Base-by-base conservation (phyloP, 2,329 filamentous ascomycete species). In the Colletotrichum tamarilloi region DNA sequence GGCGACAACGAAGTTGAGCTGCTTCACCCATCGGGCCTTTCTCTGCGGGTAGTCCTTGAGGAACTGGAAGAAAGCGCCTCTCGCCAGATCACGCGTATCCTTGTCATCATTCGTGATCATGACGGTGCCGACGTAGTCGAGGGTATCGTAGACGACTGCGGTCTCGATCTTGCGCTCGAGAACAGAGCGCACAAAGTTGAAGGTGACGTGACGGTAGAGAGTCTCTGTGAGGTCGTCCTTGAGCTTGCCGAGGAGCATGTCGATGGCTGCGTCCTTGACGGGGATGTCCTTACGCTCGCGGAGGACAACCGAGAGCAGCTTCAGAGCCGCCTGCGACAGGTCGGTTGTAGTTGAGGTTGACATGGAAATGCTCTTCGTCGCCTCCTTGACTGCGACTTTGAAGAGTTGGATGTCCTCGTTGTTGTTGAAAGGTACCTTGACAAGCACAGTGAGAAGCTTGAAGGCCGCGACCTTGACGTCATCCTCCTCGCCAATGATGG, bases 51-150 rank as follows among this genome's bases (percentile, higher is more conserved):
- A 99, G 67, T 98, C 95, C 76, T 95, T 91, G 68, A 99, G 86
- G 84, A 99, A 99, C 77, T 98, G 95, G 82, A 98, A 93, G 82
- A 97, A 99, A 16, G 95, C 93, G 24, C 95, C 95, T 69, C 97
- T 90, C 16, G 96, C 95, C 49, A 97, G 87, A 80, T 98, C 95
- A 65, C 97, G 91, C 2, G 96, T 96, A 76, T 93, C 92, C 77
- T 93, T 93, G 77, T 97, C 95, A 75, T 98, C 94, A 80, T 98
- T 98, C 57, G 94, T 98, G 69, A 99, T 93, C 95, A 98, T 98
- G 81, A 98, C 93, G 4, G 90, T 92, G 59, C 95, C 94, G 35
- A 97, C 92, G 78, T 95, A 92, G 80, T 99, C 97, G 75, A 98
- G 89, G 9, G 93, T 92, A 79, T 98, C 96, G 80, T 99, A 99